These are phyloP conservation scores for Sedum album DNA, from an alignment of 164 flowering plant species.

Conservation along the genomic window DNA sequence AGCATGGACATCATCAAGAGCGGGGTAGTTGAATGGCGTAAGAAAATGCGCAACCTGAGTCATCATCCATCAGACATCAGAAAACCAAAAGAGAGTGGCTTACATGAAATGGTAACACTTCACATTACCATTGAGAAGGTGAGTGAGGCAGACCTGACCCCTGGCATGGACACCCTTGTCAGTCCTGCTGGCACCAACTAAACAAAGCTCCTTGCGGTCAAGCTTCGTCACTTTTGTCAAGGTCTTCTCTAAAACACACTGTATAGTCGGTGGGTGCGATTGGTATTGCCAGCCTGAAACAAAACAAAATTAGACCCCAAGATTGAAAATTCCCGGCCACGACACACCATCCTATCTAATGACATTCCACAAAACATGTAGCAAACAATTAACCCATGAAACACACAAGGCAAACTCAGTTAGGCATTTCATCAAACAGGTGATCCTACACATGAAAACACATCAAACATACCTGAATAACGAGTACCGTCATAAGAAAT, in stretches of 20 bases:
- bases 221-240: slow-evolving; percentile 56
- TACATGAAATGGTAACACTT: neutral
- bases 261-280: slow-evolving; percentile 74
- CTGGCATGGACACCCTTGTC: slow-evolving; percentile 93
- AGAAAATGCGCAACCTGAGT: slow-evolving; percentile 87
- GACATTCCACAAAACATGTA: neutral
- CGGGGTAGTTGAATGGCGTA: slow-evolving; percentile 77
- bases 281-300: slow-evolving; percentile 96
- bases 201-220: slow-evolving; percentile 49
- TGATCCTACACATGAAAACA: neutral
- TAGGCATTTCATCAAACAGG: slow-evolving; percentile 2
- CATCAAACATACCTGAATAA: slow-evolving; percentile 39
- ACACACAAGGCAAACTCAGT: neutral
- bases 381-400: neutral
- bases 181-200: slow-evolving; percentile 89
- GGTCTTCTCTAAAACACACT: slow-evolving; percentile 61
- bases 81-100: neutral
- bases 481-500: slow-evolving; percentile 79
- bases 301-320: neutral
- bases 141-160: slow-evolving; percentile 72
- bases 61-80: neutral
- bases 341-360: neutral
- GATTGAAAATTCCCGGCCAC: neutral
- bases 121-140: neutral
- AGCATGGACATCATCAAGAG: slow-evolving; percentile 58